Evolutionary conservation across 2,329 filamentous ascomycete genomes (phyloP).

Genomic region (Blumeria hordei): DNA sequence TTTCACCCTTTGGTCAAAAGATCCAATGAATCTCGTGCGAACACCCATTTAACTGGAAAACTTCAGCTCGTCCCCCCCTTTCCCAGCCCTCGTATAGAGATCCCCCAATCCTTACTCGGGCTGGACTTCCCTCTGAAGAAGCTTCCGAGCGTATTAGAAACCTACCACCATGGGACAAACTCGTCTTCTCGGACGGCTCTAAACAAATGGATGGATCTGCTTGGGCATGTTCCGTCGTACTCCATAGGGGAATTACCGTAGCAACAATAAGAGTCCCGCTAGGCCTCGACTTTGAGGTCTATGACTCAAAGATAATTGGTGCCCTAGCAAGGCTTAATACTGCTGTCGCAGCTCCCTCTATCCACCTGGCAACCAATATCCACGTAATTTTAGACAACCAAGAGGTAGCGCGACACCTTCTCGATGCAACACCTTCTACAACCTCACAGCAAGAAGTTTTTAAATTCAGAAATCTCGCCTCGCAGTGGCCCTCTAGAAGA

Average conservation of each 20-base stretch:
- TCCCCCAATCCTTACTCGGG: not conserved
- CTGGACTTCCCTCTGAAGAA: not conserved
- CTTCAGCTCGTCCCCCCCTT: not conserved
- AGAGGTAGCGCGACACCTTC: slow-evolving; percentile 1
- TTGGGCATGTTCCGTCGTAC: not conserved
- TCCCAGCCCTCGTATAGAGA: not conserved
- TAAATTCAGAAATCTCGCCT: not conserved
- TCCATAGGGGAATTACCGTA: not conserved
- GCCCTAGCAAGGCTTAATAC: not conserved
- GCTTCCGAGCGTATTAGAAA: not conserved
- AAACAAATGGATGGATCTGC: not conserved
- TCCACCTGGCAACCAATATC: not conserved
- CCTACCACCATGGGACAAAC: not conserved
- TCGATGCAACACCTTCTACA: not conserved
- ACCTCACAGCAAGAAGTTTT: not conserved
- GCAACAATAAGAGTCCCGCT: not conserved
- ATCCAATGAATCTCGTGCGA: not conserved
- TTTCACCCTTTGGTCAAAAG: not conserved
- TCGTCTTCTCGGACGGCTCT: not conserved
- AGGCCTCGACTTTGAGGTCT: not conserved
- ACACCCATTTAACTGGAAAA: not conserved
- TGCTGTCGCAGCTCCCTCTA: not conserved
- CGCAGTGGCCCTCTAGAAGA: not conserved
- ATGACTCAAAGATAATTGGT: not conserved
- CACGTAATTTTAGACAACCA: slow-evolving; percentile 1